Evolutionary conservation across 179 eudicot genomes (phyloP).

Genomic region (Monotropa hypopitys): DNA sequence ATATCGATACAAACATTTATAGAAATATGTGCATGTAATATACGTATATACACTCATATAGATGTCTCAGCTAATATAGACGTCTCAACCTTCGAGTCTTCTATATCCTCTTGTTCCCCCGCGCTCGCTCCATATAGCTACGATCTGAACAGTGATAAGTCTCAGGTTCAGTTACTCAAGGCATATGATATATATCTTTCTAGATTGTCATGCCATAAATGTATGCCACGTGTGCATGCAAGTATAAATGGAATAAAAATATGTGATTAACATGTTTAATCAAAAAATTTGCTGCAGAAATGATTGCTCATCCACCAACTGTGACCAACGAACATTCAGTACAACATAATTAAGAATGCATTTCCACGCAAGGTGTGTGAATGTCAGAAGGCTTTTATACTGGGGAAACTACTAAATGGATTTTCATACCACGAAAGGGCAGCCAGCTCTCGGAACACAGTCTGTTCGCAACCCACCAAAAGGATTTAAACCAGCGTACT

Average conservation of each 20-base stretch:
- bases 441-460: slow-evolving; percentile 93
- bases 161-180: neutral
- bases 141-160: neutral
- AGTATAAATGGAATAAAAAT: neutral
- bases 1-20: no score
- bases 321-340: neutral
- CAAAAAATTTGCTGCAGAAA: neutral
- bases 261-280: neutral
- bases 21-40: no score
- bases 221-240: neutral
- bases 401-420: neutral
- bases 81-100: neutral
- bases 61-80: no score
- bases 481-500: slow-evolving; percentile 94
- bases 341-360: neutral
- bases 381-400: slow-evolving; percentile 1
- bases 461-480: slow-evolving; percentile 96
- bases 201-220: neutral
- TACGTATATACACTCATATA: no score
- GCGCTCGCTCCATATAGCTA: neutral
- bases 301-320: neutral
- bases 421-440: slow-evolving; percentile 76
- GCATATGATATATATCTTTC: neutral
- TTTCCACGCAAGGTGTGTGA: neutral
- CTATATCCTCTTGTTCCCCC: neutral